Evolutionary conservation across 805 yeast genomes (phyloP), one percentile per base, ranked within the genome.

Genomic region (Kodamaea neixiangensis): DNA sequence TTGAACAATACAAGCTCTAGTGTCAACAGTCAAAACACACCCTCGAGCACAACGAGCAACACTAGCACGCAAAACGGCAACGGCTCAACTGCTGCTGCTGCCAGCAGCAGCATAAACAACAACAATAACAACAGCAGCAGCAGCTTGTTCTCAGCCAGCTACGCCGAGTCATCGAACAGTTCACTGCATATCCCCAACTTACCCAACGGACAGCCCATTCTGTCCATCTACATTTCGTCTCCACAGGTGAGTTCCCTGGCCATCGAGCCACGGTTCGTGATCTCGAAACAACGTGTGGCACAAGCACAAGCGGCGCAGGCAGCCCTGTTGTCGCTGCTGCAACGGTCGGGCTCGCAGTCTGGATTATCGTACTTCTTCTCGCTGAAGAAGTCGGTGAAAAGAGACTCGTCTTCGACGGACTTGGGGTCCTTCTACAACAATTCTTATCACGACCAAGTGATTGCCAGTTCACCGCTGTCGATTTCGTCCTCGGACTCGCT

Each of bases 241-340:
- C 94, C 94, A 2, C 80, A 77, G 47, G 87, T 87, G 5, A 56
- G 57, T 48, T 66, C 81, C 5, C 69, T 81, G 15, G 77, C 83
- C 29, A 83, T 91, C n/a, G 97, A 90, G 63, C 87, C 96, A 13
- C 77, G 97, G 40, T 90, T 91, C 63, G 83, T 91, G 46, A 86
- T 91, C 37, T 87, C 96, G 9, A 83, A 89, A 60, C 94, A 86
- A 54, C 80, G 87, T 48, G 82, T 85, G 19, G 84, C 77, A 42
- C 83, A 72, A 56, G 79, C 75, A 15, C 82, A 77, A 57, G 80
- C 78, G 25, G 66, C 64, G 4, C 63, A 63, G 21, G 58, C 57
- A 17, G 78, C 78, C 2, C 63, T 71, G 2, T 58, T 65, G 37
- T 57, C 72, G 22, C 58, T 72, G 7, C 60, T 68, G 14, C 74